phyloP scores from a whole-genome alignment of 805 yeast genomes.

The Millerago galiae region DNA sequence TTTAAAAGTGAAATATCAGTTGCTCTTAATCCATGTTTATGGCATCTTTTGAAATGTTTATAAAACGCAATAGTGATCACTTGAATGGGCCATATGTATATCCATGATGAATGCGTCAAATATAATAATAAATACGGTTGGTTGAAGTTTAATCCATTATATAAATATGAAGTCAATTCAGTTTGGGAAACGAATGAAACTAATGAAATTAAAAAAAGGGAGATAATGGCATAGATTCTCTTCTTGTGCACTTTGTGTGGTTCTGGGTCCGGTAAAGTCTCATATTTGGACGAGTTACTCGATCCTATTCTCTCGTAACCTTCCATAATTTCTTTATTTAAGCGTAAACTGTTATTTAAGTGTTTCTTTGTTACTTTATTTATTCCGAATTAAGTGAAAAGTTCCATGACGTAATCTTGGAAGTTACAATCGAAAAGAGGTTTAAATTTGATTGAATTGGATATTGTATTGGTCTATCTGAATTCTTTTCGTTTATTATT shows the following conservation, averaged over 20 bases:
- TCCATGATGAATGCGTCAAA: constrained; percentile 77
- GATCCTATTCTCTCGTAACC: too few relatives aligned
- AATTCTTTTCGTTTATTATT: too few relatives aligned
- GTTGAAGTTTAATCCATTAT: constrained; percentile 44
- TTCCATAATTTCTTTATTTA: too few relatives aligned
- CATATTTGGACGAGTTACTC: neutral
- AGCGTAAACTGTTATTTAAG: too few relatives aligned
- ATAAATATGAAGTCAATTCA: constrained; percentile 68
- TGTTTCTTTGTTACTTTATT: too few relatives aligned
- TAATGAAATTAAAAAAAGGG: constrained; percentile 42
- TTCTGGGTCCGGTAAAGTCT: neutral
- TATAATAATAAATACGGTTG: constrained; percentile 66
- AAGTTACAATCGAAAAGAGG: too few relatives aligned
- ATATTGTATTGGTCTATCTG: too few relatives aligned
- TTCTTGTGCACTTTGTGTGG: constrained; percentile 5
- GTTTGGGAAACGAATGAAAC: constrained; percentile 72
- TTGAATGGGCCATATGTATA: constrained; percentile 67
- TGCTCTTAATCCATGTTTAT: constrained; percentile 7
- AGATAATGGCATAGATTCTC: constrained; percentile 38
- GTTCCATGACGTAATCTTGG: too few relatives aligned
- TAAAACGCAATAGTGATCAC: constrained; percentile 40
- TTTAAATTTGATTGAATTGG: too few relatives aligned
- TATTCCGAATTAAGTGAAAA: too few relatives aligned
- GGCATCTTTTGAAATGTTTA: constrained; percentile 33
- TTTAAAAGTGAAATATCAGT: constrained; percentile 12